Evolutionary conservation across 805 yeast genomes (phyloP).

Genomic region (Candida glaebosa): DNA sequence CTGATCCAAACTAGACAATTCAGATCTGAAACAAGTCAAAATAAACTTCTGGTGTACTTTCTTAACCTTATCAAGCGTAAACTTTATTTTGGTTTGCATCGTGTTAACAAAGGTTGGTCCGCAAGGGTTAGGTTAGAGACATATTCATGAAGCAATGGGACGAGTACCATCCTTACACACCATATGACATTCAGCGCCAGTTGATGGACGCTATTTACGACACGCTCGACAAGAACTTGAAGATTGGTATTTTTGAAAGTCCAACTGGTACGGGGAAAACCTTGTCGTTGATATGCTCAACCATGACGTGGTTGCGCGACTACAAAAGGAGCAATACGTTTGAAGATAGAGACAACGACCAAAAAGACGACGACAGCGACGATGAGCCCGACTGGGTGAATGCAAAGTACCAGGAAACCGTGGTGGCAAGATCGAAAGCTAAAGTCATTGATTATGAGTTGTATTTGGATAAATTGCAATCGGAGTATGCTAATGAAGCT

Average conservation of each 20-base stretch:
- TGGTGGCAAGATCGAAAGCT: constrained; percentile 23
- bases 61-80: too few species aligned
- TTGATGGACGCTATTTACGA: constrained; percentile 76
- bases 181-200: constrained; percentile 73
- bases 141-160: background rate
- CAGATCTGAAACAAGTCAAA: too few species aligned
- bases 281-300: constrained; percentile 76
- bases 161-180: constrained; percentile 68
- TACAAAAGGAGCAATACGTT: constrained; percentile 27
- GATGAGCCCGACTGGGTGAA: constrained; percentile 69
- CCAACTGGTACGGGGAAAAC: constrained; percentile 98
- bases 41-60: too few species aligned
- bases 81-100: too few species aligned
- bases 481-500: constrained; percentile 16
- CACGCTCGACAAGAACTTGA: constrained; percentile 50
- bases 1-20: too few species aligned
- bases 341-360: background rate
- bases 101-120: too few species aligned
- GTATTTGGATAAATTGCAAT: constrained; percentile 33
- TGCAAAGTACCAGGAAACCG: constrained; percentile 29
- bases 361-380: constrained; percentile 1
- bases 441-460: constrained; percentile 37
- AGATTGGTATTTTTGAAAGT: constrained; percentile 81
- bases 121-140: too few species aligned
- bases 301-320: constrained; percentile 77